Evolutionary conservation across 169 alveolate species (phyloP).

Genomic region (Plasmodium malariae): DNA sequence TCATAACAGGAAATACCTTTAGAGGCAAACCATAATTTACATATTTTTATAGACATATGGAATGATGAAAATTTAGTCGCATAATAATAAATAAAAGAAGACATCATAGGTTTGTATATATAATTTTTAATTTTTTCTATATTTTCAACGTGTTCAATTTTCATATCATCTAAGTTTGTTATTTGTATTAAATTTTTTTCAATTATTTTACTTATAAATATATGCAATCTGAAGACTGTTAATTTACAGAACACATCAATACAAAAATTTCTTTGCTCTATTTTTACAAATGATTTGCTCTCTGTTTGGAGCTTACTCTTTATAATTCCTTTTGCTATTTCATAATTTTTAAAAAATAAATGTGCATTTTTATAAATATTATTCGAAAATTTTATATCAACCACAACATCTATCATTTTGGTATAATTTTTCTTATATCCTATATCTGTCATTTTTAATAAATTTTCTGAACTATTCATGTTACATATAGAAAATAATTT

Average conservation of each 20-base stretch:
- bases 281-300: not conserved
- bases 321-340: slow-evolving; percentile 33
- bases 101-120: slow-evolving; percentile 36
- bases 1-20: slow-evolving; percentile 12
- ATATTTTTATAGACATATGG: slow-evolving; percentile 33
- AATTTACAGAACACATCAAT: slow-evolving; percentile 1
- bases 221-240: slow-evolving; percentile 13
- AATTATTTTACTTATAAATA: slow-evolving; percentile 17
- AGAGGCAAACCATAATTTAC: slow-evolving; percentile 33
- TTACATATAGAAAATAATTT: slow-evolving; percentile 9
- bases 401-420: slow-evolving; percentile 19
- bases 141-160: slow-evolving; percentile 17
- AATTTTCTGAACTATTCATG: slow-evolving; percentile 14
- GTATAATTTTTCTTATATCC: slow-evolving; percentile 20
- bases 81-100: slow-evolving; percentile 37
- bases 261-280: slow-evolving; percentile 22
- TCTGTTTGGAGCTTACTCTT: not conserved
- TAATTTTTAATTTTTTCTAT: slow-evolving; percentile 5
- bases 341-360: slow-evolving; percentile 24
- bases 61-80: slow-evolving; percentile 39
- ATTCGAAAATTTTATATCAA: slow-evolving; percentile 21
- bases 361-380: slow-evolving; percentile 36
- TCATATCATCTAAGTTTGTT: slow-evolving; percentile 19
- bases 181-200: slow-evolving; percentile 43
- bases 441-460: slow-evolving; percentile 28